Evolutionary conservation across 2,329 filamentous ascomycete genomes (phyloP), one percentile per base, ranked within the genome.

Genomic region (Ophiostoma populinum): DNA sequence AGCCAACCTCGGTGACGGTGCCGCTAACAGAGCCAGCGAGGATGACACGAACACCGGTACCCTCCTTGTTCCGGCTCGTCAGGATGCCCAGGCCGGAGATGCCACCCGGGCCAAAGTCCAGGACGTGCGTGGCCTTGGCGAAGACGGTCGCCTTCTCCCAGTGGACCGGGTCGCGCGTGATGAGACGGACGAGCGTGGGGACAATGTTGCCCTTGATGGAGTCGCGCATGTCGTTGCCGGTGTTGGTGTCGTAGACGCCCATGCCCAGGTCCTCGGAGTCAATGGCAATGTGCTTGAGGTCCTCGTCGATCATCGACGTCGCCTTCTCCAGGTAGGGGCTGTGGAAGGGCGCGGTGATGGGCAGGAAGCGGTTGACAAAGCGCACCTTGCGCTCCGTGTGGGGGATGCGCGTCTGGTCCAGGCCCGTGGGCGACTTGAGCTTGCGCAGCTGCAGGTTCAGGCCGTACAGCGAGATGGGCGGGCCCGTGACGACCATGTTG

Each of bases 51-150:
- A 98, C 90, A 49, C 90, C 90, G 39, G 85, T 95, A 43, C 90
- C 90, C 55, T 98, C 92, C 65, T 98, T 98, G 69, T 95, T 98
- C 49, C 90, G 82, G 66, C 92, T 95, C 39, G 90, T 98, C 43
- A 98, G 65, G 30, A 92, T 81, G 51, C 90, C 92, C 16, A 98
- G 75, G 44, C 92, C 92, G 17, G 90, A 98, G 44, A 95, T 90
- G 42, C 90, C 92, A 50, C 90, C 90, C 16, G 90, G 90, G 31
- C 92, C 90, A 48, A 98, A 95, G 59, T 98, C 90, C 35, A 98
- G 63, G 38, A 98, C 81, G 54, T 98, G 90, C 4, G 87, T 94
- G 15, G 90, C 90, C 16, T 74, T 68, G 4, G 82, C 76, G 63
- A 98, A 95, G 36, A 80, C 70, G 1, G 90, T 98, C 1, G 90